Base-by-base conservation (phyloP, 2,329 filamentous ascomycete genomes). In the Colletotrichum filicis region DNA sequence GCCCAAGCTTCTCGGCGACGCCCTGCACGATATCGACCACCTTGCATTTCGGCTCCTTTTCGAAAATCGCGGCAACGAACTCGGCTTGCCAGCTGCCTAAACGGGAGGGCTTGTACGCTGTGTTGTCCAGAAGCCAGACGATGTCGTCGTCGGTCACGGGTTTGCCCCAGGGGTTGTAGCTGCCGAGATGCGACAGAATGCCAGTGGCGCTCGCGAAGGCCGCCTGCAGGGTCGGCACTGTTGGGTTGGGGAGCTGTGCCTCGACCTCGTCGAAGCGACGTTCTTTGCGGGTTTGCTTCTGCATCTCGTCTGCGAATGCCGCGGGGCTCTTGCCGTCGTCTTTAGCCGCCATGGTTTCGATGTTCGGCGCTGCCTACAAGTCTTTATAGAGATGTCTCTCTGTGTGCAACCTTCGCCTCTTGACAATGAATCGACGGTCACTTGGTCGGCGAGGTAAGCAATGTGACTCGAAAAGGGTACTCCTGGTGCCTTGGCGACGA, bases 51-150 rank as follows among this genome's bases (percentile, higher is more conserved):
- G 92, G 90, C 76, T 94, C 86, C 78, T 91, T 91, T 75, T 93
- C 90, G 77, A 98, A 97, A 70, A 95, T 94, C 57, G 93, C 94
- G 2, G 93, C 91, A 0, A 97, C 91, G 74, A 95, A 95, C 79
- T 98, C 94, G 30, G 93, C 93, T 78, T 94, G 88, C 95, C 95
- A 98, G 65, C 79, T 81, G 66, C 83, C 84, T 2, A 83, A 81
- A 71, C 81, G 78, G 22, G 83, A 78, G 58, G 85, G 83, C 73
- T 90, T 90, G 80, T 93, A 96, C 5, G 95, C 95, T 3, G 94
- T 96, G 79, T 97, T 98, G 84, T 98, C 95, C 60, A 98, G 86
- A 8, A 98, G 85, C 96, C 96, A 98, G 53, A 98, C 91, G 16
- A 90, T 91, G 80, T 98, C 93, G 52, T 89, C 83, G 19, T 87